Base-by-base conservation (phyloP, 768 basidiomycete genomes). In the Tylopilus sp. region DNA sequence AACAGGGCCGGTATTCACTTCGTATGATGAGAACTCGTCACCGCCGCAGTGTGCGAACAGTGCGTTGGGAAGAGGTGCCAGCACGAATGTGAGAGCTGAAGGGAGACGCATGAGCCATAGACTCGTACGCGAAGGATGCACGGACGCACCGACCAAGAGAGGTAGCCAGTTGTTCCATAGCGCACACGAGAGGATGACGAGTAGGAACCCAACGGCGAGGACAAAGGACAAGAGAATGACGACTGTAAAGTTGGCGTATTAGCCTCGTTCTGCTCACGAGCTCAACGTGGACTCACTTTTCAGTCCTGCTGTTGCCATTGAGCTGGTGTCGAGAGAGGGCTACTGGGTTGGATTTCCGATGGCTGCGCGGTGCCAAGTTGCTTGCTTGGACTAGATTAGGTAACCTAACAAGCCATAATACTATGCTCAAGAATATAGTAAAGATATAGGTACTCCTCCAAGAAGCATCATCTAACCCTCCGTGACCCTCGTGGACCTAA, bases 91-190 rank as follows among this genome's bases (percentile, higher is more conserved):
- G 53, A 97, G 72, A 10, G 97, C 97, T 98, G 56, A 26, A 10
- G 41, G 18, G 52, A 11, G 6, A 17, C 18, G 31, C 36, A 30
- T 55, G 36, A 39, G 28, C 46, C 36, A 17, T 20, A 26, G 39
- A 38, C 23, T 47, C 36, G 21, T 20, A 25, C 15, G 18, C 17
- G 1, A 17, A 38, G n/a, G 21, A 43, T 18, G 30, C 22, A n/a
- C 3, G 7, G 18, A 76, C 89, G 56, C 60, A 97, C 97, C 97
- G 57, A 98, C 95, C 57, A 98, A 79, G 45, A 99, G 77, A 30
- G 97, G 97, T 20, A 98, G 77, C 97, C 97, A 99, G 69, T 99
- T 99, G 13, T 83, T 74, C 86, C 88, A 98, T 26, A 98, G 75
- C 7, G 97, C 97, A 67, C 97, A 98, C 1, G 92, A 92, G 21